Conservation (phyloP, 192 early-diverging fungal genomes). For the Globomyces pollinis-pini region DNA sequence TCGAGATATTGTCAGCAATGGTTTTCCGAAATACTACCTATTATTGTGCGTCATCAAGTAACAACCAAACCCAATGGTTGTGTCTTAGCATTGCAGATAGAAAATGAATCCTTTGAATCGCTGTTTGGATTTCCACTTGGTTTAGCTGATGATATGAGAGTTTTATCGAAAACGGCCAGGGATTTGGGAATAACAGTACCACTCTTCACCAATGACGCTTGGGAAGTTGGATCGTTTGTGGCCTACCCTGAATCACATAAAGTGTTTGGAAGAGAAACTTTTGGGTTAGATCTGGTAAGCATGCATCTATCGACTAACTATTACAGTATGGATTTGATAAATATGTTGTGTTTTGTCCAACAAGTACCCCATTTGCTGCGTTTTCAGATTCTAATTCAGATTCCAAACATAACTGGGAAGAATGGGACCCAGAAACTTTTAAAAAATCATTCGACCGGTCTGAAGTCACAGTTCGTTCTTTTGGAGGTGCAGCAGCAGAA, state of each 20-base stretch:
- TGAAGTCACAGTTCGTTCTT: conserved; percentile 58
- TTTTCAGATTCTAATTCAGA: neutral
- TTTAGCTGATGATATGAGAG: conserved; percentile 71
- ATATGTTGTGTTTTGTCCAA: conserved; percentile 48
- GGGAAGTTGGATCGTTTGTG: conserved; percentile 60
- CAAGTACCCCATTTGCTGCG: conserved; percentile 8
- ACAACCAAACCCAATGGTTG: conserved; percentile 58
- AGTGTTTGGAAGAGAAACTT: conserved; percentile 29
- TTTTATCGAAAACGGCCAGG: conserved; percentile 65
- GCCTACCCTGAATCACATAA: conserved; percentile 22
- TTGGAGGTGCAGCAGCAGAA: conserved; percentile 59
- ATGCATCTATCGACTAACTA: neutral
- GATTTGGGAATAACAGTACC: conserved; percentile 71
- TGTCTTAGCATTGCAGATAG: conserved; percentile 71
- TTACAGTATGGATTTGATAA: conserved; percentile 69
- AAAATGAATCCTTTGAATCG: conserved; percentile 68
- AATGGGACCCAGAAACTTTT: conserved; percentile 48
- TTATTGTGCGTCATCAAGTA: conserved; percentile 71
- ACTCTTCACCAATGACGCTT: conserved; percentile 79
- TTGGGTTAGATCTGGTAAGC: conserved; percentile 62
- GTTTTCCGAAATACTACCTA: conserved; percentile 64
- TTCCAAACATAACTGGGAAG: conserved; percentile 26
- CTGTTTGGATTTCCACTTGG: conserved; percentile 60
- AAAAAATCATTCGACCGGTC: conserved; percentile 47
- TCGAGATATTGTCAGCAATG: conserved; percentile 66